Conservation (phyloP, 1,284 basidiomycete genomes). For the Agroathelia rolfsii region DNA sequence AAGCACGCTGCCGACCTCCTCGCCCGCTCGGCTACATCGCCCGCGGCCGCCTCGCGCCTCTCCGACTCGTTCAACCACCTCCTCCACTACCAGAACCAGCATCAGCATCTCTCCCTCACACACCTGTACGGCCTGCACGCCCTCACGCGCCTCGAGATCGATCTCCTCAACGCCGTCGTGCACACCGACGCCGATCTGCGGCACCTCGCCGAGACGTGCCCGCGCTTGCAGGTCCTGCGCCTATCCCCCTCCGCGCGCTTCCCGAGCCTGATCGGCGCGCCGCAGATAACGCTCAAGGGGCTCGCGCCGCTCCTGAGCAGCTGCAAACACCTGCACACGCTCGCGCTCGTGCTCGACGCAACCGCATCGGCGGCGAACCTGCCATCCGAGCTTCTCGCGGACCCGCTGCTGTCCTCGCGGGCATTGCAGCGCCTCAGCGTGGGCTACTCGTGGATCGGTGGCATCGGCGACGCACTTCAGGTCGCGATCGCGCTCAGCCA, state of each 20-base stretch:
- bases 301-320: slow-evolving; percentile 44
- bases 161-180: slow-evolving; percentile 62
- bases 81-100: no score
- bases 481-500: slow-evolving; percentile 64
- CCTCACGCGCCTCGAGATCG: slow-evolving; percentile 54
- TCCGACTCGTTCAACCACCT: slow-evolving; percentile 32
- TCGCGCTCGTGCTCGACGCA: slow-evolving; percentile 56
- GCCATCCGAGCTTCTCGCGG: slow-evolving; percentile 28
- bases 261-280: slow-evolving; percentile 37
- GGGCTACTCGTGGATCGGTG: slow-evolving; percentile 61
- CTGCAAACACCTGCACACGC: slow-evolving; percentile 52
- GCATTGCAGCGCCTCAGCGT: slow-evolving; percentile 59
- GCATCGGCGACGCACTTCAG: slow-evolving; percentile 55
- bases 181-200: slow-evolving; percentile 51
- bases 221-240: slow-evolving; percentile 52
- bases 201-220: slow-evolving; percentile 47
- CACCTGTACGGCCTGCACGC: slow-evolving; percentile 42
- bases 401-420: slow-evolving; percentile 42
- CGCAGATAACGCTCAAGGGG: slow-evolving; percentile 47
- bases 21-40: no score
- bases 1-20: no score
- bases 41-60: no score
- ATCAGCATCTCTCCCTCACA: slow-evolving; percentile 50
- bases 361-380: slow-evolving; percentile 30
- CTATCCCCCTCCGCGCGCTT: slow-evolving; percentile 61